Percentiles rank a stretch among this genome's conserved stretches.
phyloP scores from a whole-genome alignment of 805 yeast species.

The Wickerhamomyces canadensis region DNA sequence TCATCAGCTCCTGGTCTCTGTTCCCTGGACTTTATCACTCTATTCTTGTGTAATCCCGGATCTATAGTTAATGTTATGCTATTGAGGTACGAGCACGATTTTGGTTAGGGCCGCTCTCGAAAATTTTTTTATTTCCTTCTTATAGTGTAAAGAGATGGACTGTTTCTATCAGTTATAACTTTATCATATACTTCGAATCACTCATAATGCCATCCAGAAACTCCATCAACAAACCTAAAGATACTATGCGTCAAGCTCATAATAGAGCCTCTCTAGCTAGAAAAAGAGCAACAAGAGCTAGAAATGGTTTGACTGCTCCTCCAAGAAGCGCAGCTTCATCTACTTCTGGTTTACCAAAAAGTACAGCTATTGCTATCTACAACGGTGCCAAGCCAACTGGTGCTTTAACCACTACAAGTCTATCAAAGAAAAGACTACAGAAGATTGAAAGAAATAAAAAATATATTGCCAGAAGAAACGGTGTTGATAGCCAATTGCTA shows the following conservation, averaged over 20 bases:
- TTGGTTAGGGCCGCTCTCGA: neutral
- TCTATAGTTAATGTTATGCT: no score
- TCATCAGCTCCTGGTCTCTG: no score
- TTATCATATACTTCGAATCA: neutral
- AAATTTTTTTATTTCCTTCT: neutral
- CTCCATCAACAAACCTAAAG: constrained; percentile 76
- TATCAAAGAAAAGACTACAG: constrained; percentile 73
- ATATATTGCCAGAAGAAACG: constrained; percentile 55
- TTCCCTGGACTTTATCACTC: no score
- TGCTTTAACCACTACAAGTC: constrained; percentile 46
- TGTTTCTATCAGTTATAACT: no score
- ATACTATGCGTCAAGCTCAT: constrained; percentile 43
- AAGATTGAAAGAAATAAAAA: constrained; percentile 76
- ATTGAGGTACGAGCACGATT: no score
- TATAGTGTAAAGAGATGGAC: neutral
- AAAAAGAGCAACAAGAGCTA: constrained; percentile 50
- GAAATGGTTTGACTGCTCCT: constrained; percentile 34
- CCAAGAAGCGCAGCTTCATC: constrained; percentile 41
- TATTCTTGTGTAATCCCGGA: no score
- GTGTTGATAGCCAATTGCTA: constrained; percentile 31
- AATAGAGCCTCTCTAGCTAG: constrained; percentile 46
- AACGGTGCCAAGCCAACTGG: constrained; percentile 25
- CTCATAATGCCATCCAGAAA: constrained; percentile 71
- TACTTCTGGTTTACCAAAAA: constrained; percentile 35
- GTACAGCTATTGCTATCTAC: constrained; percentile 38